Conservation (phyloP, 1,139 yeast species). For the Eremothecium gossypii region DNA sequence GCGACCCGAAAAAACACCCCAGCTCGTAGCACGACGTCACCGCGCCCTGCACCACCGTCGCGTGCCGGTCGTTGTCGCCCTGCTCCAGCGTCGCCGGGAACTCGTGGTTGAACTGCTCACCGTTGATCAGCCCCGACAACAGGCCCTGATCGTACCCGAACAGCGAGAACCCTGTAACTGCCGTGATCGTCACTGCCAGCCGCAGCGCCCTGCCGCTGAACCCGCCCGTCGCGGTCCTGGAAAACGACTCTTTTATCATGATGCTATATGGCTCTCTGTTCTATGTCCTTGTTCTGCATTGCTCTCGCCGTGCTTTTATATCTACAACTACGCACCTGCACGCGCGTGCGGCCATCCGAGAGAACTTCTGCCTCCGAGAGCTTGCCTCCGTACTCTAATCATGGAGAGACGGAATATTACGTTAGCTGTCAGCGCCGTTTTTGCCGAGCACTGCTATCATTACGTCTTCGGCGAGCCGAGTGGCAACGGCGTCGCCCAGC, state of each 20-base stretch:
- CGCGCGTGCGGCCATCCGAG: no score
- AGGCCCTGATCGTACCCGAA: slow-evolving; percentile 81
- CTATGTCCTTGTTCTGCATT: no score
- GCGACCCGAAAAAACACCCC: slow-evolving; percentile 71
- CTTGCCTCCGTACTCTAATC: no score
- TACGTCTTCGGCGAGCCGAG: no score
- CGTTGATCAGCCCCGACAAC: slow-evolving; percentile 63
- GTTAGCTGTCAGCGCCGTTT: no score
- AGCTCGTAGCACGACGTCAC: slow-evolving; percentile 65
- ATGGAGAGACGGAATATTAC: no score
- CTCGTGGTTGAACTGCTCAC: slow-evolving; percentile 45
- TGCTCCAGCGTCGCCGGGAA: slow-evolving; percentile 44
- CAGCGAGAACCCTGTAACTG: slow-evolving; percentile 58
- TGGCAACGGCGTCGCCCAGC: no score
- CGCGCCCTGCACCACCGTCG: slow-evolving; percentile 53
- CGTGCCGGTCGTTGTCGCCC: slow-evolving; percentile 27
- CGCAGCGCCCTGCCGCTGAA: slow-evolving; percentile 36
- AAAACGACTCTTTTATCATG: neutral
- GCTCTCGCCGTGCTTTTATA: no score
- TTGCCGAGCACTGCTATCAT: no score
- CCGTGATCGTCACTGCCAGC: slow-evolving; percentile 42
- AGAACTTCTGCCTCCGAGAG: no score
- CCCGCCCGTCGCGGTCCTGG: slow-evolving; percentile 20
- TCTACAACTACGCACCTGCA: no score
- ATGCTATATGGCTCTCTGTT: no score